Evolutionary conservation across 768 basidiomycete genomes (phyloP).

Genomic region (Rossbeevera mucosa): DNA sequence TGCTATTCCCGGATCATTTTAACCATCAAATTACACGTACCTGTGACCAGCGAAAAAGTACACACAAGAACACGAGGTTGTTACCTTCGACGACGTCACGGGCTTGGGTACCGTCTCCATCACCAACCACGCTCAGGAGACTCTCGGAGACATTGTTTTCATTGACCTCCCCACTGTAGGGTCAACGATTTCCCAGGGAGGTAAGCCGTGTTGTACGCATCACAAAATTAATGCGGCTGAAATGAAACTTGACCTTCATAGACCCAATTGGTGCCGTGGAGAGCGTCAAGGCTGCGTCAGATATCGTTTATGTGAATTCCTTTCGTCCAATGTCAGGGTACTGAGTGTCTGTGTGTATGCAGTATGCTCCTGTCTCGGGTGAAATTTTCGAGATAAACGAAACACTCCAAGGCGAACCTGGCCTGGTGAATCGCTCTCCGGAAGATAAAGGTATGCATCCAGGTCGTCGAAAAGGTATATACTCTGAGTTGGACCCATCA

Average conservation of each 20-base stretch:
- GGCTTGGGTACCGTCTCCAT: constrained; percentile 79
- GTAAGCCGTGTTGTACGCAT: constrained; percentile 42
- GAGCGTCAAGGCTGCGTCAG: constrained; percentile 94
- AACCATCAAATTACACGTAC: not conserved
- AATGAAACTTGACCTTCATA: constrained; percentile 24
- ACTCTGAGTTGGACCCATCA: constrained; percentile 27
- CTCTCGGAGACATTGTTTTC: constrained; percentile 94
- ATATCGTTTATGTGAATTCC: constrained; percentile 58
- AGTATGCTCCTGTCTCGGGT: constrained; percentile 95
- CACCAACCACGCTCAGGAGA: constrained; percentile 88
- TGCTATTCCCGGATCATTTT: not conserved
- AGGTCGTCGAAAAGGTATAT: not conserved
- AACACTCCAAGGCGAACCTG: constrained; percentile 58
- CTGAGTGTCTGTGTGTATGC: constrained; percentile 5
- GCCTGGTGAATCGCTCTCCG: constrained; percentile 83
- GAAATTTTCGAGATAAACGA: constrained; percentile 77
- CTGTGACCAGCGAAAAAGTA: constrained; percentile 6
- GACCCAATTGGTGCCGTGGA: constrained; percentile 90
- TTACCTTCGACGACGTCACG: constrained; percentile 72
- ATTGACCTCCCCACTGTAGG: constrained; percentile 81
- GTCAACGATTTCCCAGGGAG: constrained; percentile 60
- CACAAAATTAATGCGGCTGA: constrained; percentile 6
- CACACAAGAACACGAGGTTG: constrained; percentile 74
- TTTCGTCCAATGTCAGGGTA: not conserved
- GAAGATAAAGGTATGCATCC: constrained; percentile 66